A percentile compares a stretch with the other conserved stretches of the same genome.
phyloP scores from a whole-genome alignment of 2,329 filamentous ascomycete species.

The Colletotrichum coccodes region DNA sequence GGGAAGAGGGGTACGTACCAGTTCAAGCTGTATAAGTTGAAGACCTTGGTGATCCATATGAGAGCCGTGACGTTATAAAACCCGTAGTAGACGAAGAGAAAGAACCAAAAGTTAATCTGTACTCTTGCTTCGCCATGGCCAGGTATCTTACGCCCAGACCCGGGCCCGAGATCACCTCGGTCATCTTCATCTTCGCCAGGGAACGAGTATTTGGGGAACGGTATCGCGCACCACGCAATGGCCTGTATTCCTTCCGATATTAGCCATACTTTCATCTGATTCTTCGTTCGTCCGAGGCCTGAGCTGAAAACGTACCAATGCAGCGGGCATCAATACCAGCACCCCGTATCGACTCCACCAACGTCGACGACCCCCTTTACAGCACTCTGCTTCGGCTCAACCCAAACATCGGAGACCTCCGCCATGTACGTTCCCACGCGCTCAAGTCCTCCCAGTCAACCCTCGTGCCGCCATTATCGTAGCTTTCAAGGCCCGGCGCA shows the following conservation, averaged over 20 bases:
- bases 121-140: conserved; percentile 73
- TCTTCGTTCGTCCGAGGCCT: neutral
- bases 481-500: conserved; percentile 50
- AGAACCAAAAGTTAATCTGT: conserved; percentile 78
- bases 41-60: conserved; percentile 78
- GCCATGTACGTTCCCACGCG: conserved; percentile 47
- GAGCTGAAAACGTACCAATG: conserved; percentile 57
- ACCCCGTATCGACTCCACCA: conserved; percentile 74
- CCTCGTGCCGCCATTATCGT: conserved; percentile 42
- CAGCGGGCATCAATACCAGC: conserved; percentile 69
- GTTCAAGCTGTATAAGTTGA: conserved; percentile 77
- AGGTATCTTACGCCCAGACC: conserved; percentile 55
- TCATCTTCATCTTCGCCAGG: conserved; percentile 53
- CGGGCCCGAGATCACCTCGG: conserved; percentile 38
- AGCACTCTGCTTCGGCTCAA: conserved; percentile 67
- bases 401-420: conserved; percentile 64
- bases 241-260: conserved; percentile 51
- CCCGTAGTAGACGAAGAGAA: conserved; percentile 75
- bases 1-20: conserved; percentile 51
- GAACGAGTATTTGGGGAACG: conserved; percentile 71
- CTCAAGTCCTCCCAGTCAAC: conserved; percentile 43
- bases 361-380: conserved; percentile 68
- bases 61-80: conserved; percentile 75
- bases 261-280: conserved; percentile 27
- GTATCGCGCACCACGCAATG: conserved; percentile 72